These are phyloP conservation scores for Trichocladium antarcticum DNA, from an alignment of 495 filamentous ascomycete genomes.

Conservation along the genomic window DNA sequence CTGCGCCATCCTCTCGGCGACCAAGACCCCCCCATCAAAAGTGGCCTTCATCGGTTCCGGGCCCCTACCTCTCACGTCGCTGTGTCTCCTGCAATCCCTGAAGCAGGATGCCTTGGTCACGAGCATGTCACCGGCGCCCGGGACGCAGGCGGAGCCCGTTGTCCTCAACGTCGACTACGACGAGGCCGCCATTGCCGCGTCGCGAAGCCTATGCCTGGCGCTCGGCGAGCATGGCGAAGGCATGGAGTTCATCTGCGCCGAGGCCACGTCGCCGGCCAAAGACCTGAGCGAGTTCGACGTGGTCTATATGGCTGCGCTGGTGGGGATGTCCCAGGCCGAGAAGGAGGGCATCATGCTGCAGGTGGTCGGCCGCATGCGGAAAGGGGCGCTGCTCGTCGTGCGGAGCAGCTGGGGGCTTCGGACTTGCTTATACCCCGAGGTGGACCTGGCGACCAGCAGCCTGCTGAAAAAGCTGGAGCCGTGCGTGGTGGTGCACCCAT, in stretches of 20 bases:
- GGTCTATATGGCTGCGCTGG: slow-evolving; percentile 25
- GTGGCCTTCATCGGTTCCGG: slow-evolving; percentile 26
- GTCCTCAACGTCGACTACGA: slow-evolving; percentile 22
- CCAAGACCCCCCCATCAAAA: slow-evolving; percentile 6
- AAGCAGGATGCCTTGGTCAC: slow-evolving; percentile 1
- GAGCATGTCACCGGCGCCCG: neutral
- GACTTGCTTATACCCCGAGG: slow-evolving; percentile 23
- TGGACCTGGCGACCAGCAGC: slow-evolving; percentile 15
- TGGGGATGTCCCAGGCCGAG: slow-evolving; percentile 17
- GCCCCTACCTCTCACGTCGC: slow-evolving; percentile 22
- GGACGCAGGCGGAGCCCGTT: neutral
- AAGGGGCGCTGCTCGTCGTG: slow-evolving; percentile 19
- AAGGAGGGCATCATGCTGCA: slow-evolving; percentile 22
- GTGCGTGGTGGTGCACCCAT: slow-evolving; percentile 22
- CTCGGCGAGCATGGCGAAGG: slow-evolving; percentile 14
- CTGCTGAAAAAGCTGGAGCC: slow-evolving; percentile 14
- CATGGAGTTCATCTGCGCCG: slow-evolving; percentile 24
- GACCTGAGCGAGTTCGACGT: slow-evolving; percentile 20
- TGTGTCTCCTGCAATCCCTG: slow-evolving; percentile 18
- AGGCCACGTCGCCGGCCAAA: slow-evolving; percentile 4
- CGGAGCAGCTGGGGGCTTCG: slow-evolving; percentile 21
- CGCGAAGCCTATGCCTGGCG: slow-evolving; percentile 5
- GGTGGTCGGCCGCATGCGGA: slow-evolving; percentile 15
- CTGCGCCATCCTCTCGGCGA: slow-evolving; percentile 18
- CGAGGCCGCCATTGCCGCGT: slow-evolving; percentile 14